Percentiles rank a stretch among this genome's conserved stretches.
These are phyloP conservation scores for Sclerotinia borealis DNA, from an alignment of 2,329 filamentous ascomycete genomes.

Conservation along the genomic window DNA sequence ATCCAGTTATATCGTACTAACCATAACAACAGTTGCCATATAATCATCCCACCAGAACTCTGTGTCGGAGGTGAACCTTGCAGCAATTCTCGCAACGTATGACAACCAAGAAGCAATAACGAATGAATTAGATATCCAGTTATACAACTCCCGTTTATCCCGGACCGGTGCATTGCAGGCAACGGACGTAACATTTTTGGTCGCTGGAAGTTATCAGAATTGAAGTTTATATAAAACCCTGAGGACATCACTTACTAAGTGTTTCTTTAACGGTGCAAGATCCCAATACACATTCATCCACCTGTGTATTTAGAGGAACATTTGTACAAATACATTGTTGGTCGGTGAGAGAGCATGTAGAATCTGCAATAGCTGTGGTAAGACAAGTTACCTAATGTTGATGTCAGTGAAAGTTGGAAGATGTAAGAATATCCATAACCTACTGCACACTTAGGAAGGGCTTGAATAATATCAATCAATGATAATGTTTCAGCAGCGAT, in stretches of 20 bases:
- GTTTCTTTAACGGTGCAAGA: constrained; percentile 1
- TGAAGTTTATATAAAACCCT: neutral
- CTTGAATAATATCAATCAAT: neutral
- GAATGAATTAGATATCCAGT: neutral
- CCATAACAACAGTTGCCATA: constrained; percentile 2
- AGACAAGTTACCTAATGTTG: neutral
- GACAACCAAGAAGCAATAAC: constrained; percentile 1
- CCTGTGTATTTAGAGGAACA: neutral
- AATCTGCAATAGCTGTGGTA: neutral
- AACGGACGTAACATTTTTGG: constrained; percentile 3
- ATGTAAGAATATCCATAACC: neutral
- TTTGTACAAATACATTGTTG: constrained; percentile 9
- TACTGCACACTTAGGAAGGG: constrained; percentile 6
- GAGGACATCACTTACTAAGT: neutral
- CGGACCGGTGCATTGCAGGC: neutral
- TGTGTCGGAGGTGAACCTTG: neutral
- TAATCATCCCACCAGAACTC: constrained; percentile 7
- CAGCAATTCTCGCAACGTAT: neutral
- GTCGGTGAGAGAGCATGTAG: constrained; percentile 4
- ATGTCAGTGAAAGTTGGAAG: neutral
- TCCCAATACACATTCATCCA: neutral
- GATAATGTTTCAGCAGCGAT: neutral
- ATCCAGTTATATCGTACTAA: neutral
- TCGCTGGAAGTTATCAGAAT: neutral
- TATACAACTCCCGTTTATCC: neutral